These are phyloP conservation scores for Vanderwaltozyma tropicalis DNA, from an alignment of 805 yeast genomes.

Conservation along the genomic window DNA sequence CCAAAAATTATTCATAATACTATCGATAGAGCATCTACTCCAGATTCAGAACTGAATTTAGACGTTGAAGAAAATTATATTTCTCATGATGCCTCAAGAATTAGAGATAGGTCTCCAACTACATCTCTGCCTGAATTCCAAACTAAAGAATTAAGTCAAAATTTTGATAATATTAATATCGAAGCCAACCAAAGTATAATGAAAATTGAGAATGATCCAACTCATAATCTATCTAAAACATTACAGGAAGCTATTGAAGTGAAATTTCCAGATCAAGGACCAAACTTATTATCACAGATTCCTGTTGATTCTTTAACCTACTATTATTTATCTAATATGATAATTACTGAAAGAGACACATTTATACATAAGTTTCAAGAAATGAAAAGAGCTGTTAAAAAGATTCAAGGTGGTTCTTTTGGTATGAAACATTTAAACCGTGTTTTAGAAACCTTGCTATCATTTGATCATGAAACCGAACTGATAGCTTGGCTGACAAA, in stretches of 20 bases:
- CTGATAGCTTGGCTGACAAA: slow-evolving; percentile 16
- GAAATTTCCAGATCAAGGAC: not conserved
- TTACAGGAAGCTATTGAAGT: not conserved
- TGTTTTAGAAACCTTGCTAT: slow-evolving; percentile 14
- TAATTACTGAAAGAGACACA: not conserved
- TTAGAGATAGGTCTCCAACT: not conserved
- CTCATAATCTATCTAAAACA: too few relatives aligned
- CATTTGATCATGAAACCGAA: slow-evolving; percentile 3
- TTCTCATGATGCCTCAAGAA: not conserved
- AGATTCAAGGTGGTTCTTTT: slow-evolving; percentile 22
- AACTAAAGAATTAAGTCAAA: not conserved
- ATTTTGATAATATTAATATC: not conserved
- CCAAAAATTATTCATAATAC: slow-evolving; percentile 17
- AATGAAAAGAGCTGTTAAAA: slow-evolving; percentile 9
- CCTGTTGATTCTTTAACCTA: slow-evolving; percentile 7
- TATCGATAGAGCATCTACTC: not conserved
- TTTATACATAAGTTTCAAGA: not conserved
- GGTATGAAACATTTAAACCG: slow-evolving; percentile 20
- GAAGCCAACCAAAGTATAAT: not conserved
- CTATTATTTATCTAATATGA: slow-evolving; percentile 8
- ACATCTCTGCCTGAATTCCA: not conserved
- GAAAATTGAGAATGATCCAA: not conserved
- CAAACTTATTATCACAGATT: slow-evolving; percentile 2
- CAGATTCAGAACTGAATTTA: not conserved
- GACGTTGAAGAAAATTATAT: not conserved